Evolutionary conservation across 1,139 yeast species (phyloP).

Genomic region (Pichia sp.): DNA sequence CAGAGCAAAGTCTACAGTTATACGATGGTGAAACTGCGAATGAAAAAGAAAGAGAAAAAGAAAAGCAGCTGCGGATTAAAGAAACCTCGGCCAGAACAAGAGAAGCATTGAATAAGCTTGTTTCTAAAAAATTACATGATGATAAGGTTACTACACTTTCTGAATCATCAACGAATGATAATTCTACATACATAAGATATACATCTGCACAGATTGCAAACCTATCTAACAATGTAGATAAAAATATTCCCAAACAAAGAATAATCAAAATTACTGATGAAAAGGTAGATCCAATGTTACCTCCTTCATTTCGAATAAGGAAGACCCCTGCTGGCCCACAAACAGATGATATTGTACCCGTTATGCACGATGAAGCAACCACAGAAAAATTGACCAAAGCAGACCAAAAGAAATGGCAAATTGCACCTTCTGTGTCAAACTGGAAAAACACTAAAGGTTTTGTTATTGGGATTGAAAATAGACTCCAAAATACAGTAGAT

Average conservation of each 20-base stretch:
- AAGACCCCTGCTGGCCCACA: constrained; percentile 68
- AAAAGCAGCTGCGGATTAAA: neutral
- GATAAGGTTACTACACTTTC: constrained; percentile 22
- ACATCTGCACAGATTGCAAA: constrained; percentile 39
- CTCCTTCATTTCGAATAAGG: constrained; percentile 63
- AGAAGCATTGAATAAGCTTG: constrained; percentile 40
- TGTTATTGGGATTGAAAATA: constrained; percentile 72
- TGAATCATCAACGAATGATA: constrained; percentile 5
- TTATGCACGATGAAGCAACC: constrained; percentile 28
- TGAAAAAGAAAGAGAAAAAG: neutral
- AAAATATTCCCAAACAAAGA: constrained; percentile 30
- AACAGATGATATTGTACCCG: constrained; percentile 48
- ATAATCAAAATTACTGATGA: constrained; percentile 51
- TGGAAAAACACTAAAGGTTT: constrained; percentile 96
- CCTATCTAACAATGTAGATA: constrained; percentile 18
- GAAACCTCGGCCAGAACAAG: constrained; percentile 33
- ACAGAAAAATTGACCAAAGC: constrained; percentile 53
- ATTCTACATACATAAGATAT: constrained; percentile 41
- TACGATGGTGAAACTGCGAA: no score
- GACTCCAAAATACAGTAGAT: constrained; percentile 34
- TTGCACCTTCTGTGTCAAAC: constrained; percentile 88
- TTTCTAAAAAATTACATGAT: constrained; percentile 35
- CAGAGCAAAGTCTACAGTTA: neutral
- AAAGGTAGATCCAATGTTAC: constrained; percentile 80
- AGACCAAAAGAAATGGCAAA: constrained; percentile 77